Evolutionary conservation across 2,329 filamentous ascomycete species (phyloP), one percentile per base, ranked within the genome.

Genomic region (Plectosphaerella plurivora): DNA sequence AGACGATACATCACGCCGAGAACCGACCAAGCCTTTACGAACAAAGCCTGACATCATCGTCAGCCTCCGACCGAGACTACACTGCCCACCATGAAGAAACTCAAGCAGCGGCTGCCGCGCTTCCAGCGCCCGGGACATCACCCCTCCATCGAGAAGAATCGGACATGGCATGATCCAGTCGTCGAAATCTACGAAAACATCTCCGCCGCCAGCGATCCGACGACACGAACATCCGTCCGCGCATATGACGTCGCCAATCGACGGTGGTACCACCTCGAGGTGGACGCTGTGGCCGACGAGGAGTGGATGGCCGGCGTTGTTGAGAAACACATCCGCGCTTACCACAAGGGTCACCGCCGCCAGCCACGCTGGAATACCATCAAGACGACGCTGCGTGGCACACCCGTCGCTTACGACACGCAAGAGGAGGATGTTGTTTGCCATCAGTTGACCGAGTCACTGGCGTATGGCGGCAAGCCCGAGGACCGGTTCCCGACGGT

Each of bases 211-310:
- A 49, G 41, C n/a, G 41, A 44, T 6, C 2, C 41, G 7, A 25
- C 50, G 15, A 53, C 48, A 1, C 22, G 22, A 12, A 56, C 44
- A 33, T 49, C 52, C 20, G 54, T 53, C 25, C 48, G 25, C 11
- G 54, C 36, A 20, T 58, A 58, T 46, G 56, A 56, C 42, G 46
- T 54, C n/a, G 56, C 56, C 25, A 58, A 58, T 50, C 51, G 56
- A n/a, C 54, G 54, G 28, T 58, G 56, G 56, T 58, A 58, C 49
- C 45, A 50, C n/a, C 46, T 58, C 16, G 42, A 56, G 10, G 50
- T 56, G 20, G 56, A 58, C 16, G 41, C 50, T n/a, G 49, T 49
- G 10, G 42, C 18, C 14, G 52, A 52, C 35, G 51, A 49, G 15
- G 49, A 51, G 5, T 56, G 54, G 54, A 33, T 54, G 15, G 16